phyloP scores from a whole-genome alignment of 1,139 yeast genomes.

The Taphrina flavorubra region DNA sequence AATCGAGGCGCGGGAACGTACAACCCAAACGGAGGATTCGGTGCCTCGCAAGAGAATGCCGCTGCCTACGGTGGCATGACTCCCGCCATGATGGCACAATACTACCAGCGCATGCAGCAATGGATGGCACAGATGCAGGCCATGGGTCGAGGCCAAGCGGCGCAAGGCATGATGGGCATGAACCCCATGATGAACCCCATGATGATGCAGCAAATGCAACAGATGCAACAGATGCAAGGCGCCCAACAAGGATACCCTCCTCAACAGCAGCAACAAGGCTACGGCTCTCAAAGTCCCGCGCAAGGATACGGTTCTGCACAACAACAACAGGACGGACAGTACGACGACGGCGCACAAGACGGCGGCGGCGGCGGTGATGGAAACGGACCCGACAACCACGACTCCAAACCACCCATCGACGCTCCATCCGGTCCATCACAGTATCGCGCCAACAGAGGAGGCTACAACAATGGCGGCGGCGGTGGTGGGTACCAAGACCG shows the following conservation, averaged over 20 bases:
- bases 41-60: slow-evolving; percentile 49
- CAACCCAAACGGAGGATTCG: slow-evolving; percentile 52
- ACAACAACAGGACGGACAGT: slow-evolving; percentile 28
- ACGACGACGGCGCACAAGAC: slow-evolving; percentile 27
- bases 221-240: slow-evolving; percentile 54
- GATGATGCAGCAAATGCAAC: slow-evolving; percentile 50
- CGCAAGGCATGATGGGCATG: slow-evolving; percentile 48
- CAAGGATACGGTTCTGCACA: slow-evolving; percentile 11
- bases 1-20: slow-evolving; percentile 43
- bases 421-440: slow-evolving; percentile 37
- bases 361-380: slow-evolving; percentile 16
- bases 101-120: slow-evolving; percentile 84
- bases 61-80: slow-evolving; percentile 61
- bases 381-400: slow-evolving; percentile 2
- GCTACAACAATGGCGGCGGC: slow-evolving; percentile 46
- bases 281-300: slow-evolving; percentile 19
- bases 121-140: slow-evolving; percentile 70
- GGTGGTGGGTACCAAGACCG: slow-evolving; percentile 45
- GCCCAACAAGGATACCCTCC: slow-evolving; percentile 26
- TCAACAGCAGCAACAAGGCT: slow-evolving; percentile 37
- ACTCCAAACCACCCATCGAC: slow-evolving; percentile 30
- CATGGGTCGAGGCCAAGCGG: slow-evolving; percentile 48
- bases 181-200: slow-evolving; percentile 48
- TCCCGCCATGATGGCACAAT: slow-evolving; percentile 86
- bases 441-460: slow-evolving; percentile 40